Conservation (phyloP, 208 protist genomes). For the Leishmania tarentolae region DNA sequence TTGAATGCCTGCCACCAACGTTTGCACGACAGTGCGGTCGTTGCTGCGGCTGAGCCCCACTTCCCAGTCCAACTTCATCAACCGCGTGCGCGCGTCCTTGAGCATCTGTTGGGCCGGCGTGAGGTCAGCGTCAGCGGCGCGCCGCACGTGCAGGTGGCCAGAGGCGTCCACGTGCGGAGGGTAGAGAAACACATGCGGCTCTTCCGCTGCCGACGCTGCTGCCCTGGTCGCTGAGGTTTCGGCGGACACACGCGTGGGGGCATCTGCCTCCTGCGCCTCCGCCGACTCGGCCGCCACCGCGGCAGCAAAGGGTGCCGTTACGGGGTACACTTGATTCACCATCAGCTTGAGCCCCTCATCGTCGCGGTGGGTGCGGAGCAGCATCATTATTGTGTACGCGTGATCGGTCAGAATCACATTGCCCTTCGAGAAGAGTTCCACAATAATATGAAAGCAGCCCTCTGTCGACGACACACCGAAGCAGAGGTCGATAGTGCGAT, state of each 20-base stretch:
- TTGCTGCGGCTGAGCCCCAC: constrained; percentile 47
- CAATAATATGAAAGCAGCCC: constrained; percentile 86
- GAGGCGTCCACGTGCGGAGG: constrained; percentile 16
- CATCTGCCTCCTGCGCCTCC: background rate
- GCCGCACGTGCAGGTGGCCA: constrained; percentile 22
- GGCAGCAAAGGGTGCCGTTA: constrained; percentile 35
- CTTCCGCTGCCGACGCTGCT: background rate
- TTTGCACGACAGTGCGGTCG: constrained; percentile 45
- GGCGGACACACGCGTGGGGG: background rate
- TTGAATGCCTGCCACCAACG: constrained; percentile 58
- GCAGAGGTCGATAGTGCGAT: constrained; percentile 95
- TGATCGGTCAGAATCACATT: constrained; percentile 97
- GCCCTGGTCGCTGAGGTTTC: background rate
- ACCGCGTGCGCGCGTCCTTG: constrained; percentile 22
- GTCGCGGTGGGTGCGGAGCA: constrained; percentile 92
- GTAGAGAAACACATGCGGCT: constrained; percentile 24
- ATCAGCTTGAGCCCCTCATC: constrained; percentile 69
- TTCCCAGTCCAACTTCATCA: constrained; percentile 50
- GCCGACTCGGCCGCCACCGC: background rate
- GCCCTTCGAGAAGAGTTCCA: constrained; percentile 93
- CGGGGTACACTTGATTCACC: constrained; percentile 80
- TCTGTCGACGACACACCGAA: constrained; percentile 82
- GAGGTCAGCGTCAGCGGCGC: constrained; percentile 21
- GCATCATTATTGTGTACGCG: constrained; percentile 92
- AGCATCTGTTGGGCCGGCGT: constrained; percentile 18